A percentile compares a stretch with the other conserved stretches of the same genome.
phyloP scores from a whole-genome alignment of 2,329 filamentous ascomycete species.

The Helicocarpus griseus region DNA sequence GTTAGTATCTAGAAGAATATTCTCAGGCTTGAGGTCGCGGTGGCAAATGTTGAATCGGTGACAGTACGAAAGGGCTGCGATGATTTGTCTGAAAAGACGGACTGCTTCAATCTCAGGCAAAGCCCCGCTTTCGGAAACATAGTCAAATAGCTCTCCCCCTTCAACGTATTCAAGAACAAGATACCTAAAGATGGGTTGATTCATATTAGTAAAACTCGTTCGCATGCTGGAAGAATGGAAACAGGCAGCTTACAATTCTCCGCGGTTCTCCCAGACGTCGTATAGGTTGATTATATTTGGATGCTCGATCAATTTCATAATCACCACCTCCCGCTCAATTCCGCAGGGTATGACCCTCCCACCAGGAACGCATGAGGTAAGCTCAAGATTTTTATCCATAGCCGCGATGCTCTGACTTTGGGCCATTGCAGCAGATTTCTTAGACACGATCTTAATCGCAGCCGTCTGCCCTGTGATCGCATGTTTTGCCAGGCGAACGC shows the following conservation, averaged over 20 bases:
- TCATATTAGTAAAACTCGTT: slow-evolving; percentile 18
- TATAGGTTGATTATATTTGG: slow-evolving; percentile 88
- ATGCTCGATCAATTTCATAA: slow-evolving; percentile 94
- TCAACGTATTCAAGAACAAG: slow-evolving; percentile 89
- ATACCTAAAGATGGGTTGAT: slow-evolving; percentile 49
- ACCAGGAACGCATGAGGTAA: slow-evolving; percentile 47
- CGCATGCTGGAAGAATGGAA: slow-evolving; percentile 3
- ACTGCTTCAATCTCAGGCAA: slow-evolving; percentile 72
- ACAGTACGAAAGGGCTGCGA: slow-evolving; percentile 84
- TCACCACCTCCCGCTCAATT: slow-evolving; percentile 88
- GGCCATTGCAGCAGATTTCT: slow-evolving; percentile 66
- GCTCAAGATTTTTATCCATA: slow-evolving; percentile 60
- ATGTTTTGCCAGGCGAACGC: slow-evolving; percentile 79
- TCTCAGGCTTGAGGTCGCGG: slow-evolving; percentile 92
- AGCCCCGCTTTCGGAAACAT: slow-evolving; percentile 65
- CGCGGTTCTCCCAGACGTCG: slow-evolving; percentile 95
- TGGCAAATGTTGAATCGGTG: slow-evolving; percentile 94
- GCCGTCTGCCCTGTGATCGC: slow-evolving; percentile 66
- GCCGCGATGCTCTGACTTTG: slow-evolving; percentile 79
- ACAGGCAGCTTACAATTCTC: slow-evolving; percentile 66
- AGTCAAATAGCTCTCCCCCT: slow-evolving; percentile 74
- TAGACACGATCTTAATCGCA: slow-evolving; percentile 92
- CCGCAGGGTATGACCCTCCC: slow-evolving; percentile 70
- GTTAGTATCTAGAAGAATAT: slow-evolving; percentile 72
- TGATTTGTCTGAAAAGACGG: slow-evolving; percentile 83